A percentile compares a stretch with the other conserved stretches of the same genome.
Conservation (phyloP, 2,329 filamentous ascomycete genomes). For the Clathrospora elynae region DNA sequence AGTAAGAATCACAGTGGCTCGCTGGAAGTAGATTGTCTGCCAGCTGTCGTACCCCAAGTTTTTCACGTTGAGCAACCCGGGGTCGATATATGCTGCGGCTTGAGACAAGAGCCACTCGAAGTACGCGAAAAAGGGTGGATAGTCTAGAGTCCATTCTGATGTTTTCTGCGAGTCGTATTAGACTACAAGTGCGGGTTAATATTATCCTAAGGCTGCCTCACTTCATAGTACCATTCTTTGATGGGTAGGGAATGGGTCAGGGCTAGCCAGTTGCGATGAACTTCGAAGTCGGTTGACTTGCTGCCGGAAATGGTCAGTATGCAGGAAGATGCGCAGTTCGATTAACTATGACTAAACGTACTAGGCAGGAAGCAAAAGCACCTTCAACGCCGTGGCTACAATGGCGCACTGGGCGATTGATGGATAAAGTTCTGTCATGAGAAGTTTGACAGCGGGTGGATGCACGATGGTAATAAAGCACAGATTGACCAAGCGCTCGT, state of each 20-base stretch:
- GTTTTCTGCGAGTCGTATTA: constrained; percentile 64
- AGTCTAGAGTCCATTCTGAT: constrained; percentile 99
- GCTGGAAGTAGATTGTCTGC: constrained; percentile 93
- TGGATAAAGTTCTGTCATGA: constrained; percentile 81
- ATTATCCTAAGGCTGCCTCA: constrained; percentile 34
- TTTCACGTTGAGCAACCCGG: constrained; percentile 78
- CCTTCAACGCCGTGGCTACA: constrained; percentile 84
- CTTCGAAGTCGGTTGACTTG: constrained; percentile 98
- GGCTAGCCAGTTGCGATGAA: constrained; percentile 98
- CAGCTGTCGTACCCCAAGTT: constrained; percentile 88
- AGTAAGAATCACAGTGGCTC: constrained; percentile 81
- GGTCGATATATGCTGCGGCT: constrained; percentile 75
- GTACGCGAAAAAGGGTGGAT: constrained; percentile 96
- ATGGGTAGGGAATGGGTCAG: constrained; percentile 88
- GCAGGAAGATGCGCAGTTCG: constrained; percentile 4
- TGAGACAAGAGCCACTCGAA: constrained; percentile 95
- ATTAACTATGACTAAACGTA: constrained; percentile 57
- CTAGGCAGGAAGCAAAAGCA: constrained; percentile 94
- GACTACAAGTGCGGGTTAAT: constrained; percentile 7
- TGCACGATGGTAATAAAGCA: constrained; percentile 27
- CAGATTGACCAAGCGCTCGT: constrained; percentile 21
- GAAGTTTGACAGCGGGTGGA: constrained; percentile 27
- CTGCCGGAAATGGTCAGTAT: constrained; percentile 56
- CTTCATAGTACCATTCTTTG: constrained; percentile 92
- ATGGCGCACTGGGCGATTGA: constrained; percentile 87